These are phyloP conservation scores for Colletotrichum costaricense DNA, from an alignment of 2,329 filamentous ascomycete species.

Conservation along the genomic window DNA sequence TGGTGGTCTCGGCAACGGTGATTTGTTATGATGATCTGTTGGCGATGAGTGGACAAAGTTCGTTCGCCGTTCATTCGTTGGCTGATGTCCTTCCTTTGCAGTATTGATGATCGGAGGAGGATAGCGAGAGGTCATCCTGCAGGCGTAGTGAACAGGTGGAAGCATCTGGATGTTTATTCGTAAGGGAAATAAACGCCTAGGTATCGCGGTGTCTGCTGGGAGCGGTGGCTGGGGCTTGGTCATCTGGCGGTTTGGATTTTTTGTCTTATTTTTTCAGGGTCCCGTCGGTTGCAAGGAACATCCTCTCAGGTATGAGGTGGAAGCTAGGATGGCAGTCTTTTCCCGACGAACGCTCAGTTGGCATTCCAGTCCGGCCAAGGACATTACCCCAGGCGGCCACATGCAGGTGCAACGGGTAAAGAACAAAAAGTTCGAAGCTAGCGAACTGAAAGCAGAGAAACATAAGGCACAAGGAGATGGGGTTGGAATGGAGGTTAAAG, in stretches of 20 bases:
- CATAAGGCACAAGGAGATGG: neutral
- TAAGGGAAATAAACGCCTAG: neutral
- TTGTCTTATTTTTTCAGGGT: slow-evolving; percentile 26
- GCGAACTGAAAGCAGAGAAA: neutral
- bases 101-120: too few species aligned
- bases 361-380: neutral
- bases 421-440: neutral
- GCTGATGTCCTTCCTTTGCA: neutral
- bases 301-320: slow-evolving; percentile 15
- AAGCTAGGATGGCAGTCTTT: slow-evolving; percentile 16
- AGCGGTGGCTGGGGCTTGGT: slow-evolving; percentile 23
- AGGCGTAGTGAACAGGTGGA: too few species aligned
- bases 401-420: slow-evolving; percentile 14
- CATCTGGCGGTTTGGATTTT: neutral
- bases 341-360: slow-evolving; percentile 1
- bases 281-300: slow-evolving; percentile 23
- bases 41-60: slow-evolving; percentile 9
- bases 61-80: slow-evolving; percentile 22
- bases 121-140: neutral
- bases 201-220: neutral
- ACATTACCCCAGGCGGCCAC: neutral
- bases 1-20: slow-evolving; percentile 25
- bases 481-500: neutral
- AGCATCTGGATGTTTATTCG: neutral
- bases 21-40: slow-evolving; percentile 35